Conservation (phyloP, 176 grass and related monocot genomes). For the Oryza meridionalis region DNA sequence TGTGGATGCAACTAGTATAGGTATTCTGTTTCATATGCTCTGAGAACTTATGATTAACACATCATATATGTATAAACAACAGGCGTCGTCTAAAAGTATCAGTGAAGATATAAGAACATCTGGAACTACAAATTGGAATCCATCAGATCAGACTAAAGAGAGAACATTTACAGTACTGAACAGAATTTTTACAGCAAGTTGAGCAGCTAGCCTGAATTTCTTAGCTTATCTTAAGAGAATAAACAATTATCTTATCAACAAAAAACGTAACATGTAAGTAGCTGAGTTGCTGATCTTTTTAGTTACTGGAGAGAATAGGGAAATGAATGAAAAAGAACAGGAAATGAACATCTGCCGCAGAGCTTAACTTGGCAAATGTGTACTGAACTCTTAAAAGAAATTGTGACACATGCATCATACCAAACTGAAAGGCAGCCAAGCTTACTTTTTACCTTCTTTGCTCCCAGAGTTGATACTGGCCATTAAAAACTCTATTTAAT, state of each 20-base stretch:
- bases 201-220: slow-evolving; percentile 13
- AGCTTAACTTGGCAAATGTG: neutral
- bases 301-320: slow-evolving; percentile 2
- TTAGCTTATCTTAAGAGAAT: neutral
- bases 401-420: neutral
- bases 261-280: neutral
- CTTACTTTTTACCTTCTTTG: slow-evolving; percentile 33
- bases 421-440: neutral
- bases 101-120: slow-evolving; percentile 38
- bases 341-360: neutral
- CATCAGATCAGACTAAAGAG: neutral
- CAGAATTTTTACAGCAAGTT: neutral
- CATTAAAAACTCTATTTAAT: neutral
- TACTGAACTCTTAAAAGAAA: neutral
- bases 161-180: slow-evolving; percentile 15
- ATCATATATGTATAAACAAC: slow-evolving; percentile 25
- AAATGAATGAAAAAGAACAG: slow-evolving; percentile 11
- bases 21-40: slow-evolving; percentile 41
- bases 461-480: neutral
- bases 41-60: slow-evolving; percentile 31
- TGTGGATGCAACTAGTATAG: slow-evolving; percentile 40
- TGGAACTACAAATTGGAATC: slow-evolving; percentile 26
- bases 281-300: neutral
- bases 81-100: slow-evolving; percentile 11
- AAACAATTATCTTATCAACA: neutral